phyloP scores from a whole-genome alignment of 164 flowering plant species.

The Malania oleifera region DNA sequence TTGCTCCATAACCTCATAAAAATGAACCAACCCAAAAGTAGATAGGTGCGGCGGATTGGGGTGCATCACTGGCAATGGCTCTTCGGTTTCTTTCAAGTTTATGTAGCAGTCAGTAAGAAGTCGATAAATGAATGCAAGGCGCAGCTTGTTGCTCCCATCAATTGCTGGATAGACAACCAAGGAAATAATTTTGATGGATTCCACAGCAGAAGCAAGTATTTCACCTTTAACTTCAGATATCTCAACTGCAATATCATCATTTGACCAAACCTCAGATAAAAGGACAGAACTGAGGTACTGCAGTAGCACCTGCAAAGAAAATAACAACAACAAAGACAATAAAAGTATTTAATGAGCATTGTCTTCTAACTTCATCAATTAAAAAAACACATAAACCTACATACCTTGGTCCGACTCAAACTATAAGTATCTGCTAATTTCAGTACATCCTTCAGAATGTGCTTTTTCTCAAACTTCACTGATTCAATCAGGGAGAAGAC shows the following conservation, averaged over 20 bases:
- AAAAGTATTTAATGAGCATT: not conserved
- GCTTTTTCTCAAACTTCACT: slow-evolving; percentile 66
- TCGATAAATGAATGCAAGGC: slow-evolving; percentile 65
- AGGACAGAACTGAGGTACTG: slow-evolving; percentile 52
- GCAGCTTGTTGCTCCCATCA: slow-evolving; percentile 74
- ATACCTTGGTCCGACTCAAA: slow-evolving; percentile 62
- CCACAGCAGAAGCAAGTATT: slow-evolving; percentile 40
- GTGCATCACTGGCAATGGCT: slow-evolving; percentile 13
- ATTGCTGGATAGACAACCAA: slow-evolving; percentile 62
- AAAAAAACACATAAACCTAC: not conserved
- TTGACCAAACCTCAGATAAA: slow-evolving; percentile 76
- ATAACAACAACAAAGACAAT: not conserved
- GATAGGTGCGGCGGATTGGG: slow-evolving; percentile 15
- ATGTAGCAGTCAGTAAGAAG: slow-evolving; percentile 71
- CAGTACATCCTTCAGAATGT: slow-evolving; percentile 55
- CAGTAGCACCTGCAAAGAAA: slow-evolving; percentile 55
- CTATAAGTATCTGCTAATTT: slow-evolving; percentile 62
- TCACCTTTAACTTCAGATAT: slow-evolving; percentile 46
- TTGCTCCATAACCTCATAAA: slow-evolving; percentile 56
- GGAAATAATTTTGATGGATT: slow-evolving; percentile 44
- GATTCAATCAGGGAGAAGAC: slow-evolving; percentile 60
- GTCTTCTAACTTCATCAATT: not conserved
- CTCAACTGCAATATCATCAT: slow-evolving; percentile 71
- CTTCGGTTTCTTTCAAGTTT: slow-evolving; percentile 35
- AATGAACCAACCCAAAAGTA: slow-evolving; percentile 33